Evolutionary conservation across 371 early-diverging fungal species (phyloP).

Genomic region (Mucor sp.): DNA sequence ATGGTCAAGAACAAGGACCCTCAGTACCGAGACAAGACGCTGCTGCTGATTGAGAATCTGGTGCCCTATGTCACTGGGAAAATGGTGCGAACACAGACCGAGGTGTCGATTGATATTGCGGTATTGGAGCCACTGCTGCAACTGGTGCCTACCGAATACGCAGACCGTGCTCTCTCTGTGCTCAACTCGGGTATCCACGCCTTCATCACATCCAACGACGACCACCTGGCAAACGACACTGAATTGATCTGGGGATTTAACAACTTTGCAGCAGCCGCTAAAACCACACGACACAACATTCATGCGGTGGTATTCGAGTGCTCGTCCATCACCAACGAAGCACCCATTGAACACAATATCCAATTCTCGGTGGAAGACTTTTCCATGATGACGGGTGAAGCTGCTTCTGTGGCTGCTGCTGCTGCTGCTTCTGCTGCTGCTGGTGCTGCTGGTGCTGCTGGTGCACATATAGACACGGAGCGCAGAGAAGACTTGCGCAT

Average conservation of each 20-base stretch:
- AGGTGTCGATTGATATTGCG: slow-evolving; percentile 42
- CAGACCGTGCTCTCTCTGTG: slow-evolving; percentile 68
- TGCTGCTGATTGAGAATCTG: slow-evolving; percentile 66
- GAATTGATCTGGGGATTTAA: slow-evolving; percentile 40
- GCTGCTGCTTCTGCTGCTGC: not conserved
- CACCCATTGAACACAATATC: slow-evolving; percentile 47
- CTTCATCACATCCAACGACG: slow-evolving; percentile 8
- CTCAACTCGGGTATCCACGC: slow-evolving; percentile 68
- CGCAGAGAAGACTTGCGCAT: not conserved
- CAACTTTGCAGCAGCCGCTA: slow-evolving; percentile 32
- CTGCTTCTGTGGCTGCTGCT: not conserved
- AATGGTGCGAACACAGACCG: slow-evolving; percentile 9
- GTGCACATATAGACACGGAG: not conserved
- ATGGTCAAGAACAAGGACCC: slow-evolving; percentile 65
- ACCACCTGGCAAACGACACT: slow-evolving; percentile 18
- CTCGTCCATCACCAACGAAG: slow-evolving; percentile 44
- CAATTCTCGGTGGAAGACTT: slow-evolving; percentile 54
- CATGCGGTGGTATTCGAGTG: slow-evolving; percentile 58
- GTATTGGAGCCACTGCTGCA: slow-evolving; percentile 54
- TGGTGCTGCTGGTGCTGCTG: not conserved
- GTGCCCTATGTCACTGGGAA: slow-evolving; percentile 57
- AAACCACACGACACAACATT: slow-evolving; percentile 50
- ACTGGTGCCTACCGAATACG: slow-evolving; percentile 66
- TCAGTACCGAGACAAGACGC: slow-evolving; percentile 66
- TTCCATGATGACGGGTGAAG: slow-evolving; percentile 44